Evolutionary conservation across 2,329 filamentous ascomycete genomes (phyloP), one percentile per base, ranked within the genome.

Genomic region (Penicillium occitanis): DNA sequence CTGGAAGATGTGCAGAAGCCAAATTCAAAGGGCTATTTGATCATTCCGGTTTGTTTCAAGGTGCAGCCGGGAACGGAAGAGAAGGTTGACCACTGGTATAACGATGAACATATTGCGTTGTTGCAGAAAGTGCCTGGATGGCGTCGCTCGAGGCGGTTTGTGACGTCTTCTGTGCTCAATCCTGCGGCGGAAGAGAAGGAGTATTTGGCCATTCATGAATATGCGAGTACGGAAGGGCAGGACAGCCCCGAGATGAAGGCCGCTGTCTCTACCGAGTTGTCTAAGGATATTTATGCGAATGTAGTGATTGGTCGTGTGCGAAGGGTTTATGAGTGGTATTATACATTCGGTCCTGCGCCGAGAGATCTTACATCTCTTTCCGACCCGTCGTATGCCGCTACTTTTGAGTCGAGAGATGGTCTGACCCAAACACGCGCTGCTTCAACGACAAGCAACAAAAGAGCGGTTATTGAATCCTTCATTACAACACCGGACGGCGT

Each of bases 111-210:
- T 75, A 83, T 90, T 22, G 82, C 84, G 2, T 85, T 93, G 84
- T 75, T 96, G 66, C 82, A 88, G 68, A 90, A 90, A 72, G 85
- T 93, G 0, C 89, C 91, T 0, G 92, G 92, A 3, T 96, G 92
- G 91, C 79, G 91, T 67, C 87, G 92, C 44, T 90, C 89, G 17
- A 84, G 92, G 46, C 80, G 90, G 50, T 93, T 90, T 77, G 84
- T 86, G 66, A 90, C 90, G 2, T 89, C 88, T 0, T 82, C 82
- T 37, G 81, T 92, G 2, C 17, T 65, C 87, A 89, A 64, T 80
- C 85, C 25, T 80, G 81, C 19, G 83, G 84, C 25, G 78, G 82
- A 5, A 82, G 83, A 65, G 22, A 66, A 65, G 0, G 86, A 87
- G 70, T 88, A 86, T 69, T 79, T 93, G 1, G 84, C 86, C 0